phyloP scores from a whole-genome alignment of 2,329 filamentous ascomycete genomes.

The Calonectria naviculata region DNA sequence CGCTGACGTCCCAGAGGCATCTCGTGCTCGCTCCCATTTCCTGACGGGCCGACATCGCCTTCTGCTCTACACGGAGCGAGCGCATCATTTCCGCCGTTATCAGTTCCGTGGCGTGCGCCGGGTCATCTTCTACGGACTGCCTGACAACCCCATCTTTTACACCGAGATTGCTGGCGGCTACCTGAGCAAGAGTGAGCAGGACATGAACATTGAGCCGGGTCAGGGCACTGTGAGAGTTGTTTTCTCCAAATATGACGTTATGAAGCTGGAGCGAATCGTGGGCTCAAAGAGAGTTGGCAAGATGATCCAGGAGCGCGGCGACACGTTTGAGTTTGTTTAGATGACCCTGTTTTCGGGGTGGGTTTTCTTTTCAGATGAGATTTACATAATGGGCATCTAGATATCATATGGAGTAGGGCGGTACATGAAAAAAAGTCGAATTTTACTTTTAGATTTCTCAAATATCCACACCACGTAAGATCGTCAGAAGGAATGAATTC shows the following conservation, averaged over 20 bases:
- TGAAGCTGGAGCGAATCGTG: constrained; percentile 90
- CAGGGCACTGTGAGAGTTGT: constrained; percentile 71
- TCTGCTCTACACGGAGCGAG: constrained; percentile 90
- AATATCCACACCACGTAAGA: constrained; percentile 5
- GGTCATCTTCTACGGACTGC: constrained; percentile 90
- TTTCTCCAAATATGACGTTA: constrained; percentile 89
- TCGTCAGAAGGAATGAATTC: constrained; percentile 26
- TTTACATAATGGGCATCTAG: constrained; percentile 7
- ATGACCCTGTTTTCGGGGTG: constrained; percentile 10
- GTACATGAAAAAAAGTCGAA: constrained; percentile 22
- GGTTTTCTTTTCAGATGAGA: not conserved
- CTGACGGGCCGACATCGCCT: constrained; percentile 83
- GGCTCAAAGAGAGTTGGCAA: constrained; percentile 83
- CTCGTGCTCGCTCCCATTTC: constrained; percentile 89
- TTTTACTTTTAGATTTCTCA: constrained; percentile 6
- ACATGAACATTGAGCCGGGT: constrained; percentile 64
- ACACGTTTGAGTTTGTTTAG: constrained; percentile 96
- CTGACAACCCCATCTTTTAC: constrained; percentile 89
- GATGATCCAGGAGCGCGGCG: constrained; percentile 85
- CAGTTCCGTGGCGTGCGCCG: constrained; percentile 82
- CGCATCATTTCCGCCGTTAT: constrained; percentile 97
- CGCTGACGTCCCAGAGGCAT: constrained; percentile 80
- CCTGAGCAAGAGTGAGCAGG: constrained; percentile 69
- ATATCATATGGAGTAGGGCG: constrained; percentile 27
- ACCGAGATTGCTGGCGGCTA: constrained; percentile 79